Percentiles rank a stretch among this genome's conserved stretches.
These are phyloP conservation scores for Arthrobotrys pseudoclavata DNA, from an alignment of 2,329 filamentous ascomycete species.

Conservation along the genomic window DNA sequence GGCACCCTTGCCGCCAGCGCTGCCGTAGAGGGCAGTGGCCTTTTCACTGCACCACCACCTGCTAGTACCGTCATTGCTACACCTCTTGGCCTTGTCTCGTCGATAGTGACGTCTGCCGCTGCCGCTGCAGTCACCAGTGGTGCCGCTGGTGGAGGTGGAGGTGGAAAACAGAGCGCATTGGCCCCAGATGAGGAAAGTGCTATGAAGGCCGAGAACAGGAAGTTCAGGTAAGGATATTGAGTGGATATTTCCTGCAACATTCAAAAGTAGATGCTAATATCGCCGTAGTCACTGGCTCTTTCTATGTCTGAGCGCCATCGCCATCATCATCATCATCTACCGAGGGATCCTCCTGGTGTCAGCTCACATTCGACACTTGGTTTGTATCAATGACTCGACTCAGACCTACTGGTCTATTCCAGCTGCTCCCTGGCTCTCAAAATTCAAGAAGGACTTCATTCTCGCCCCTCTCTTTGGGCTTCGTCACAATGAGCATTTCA, in stretches of 20 bases:
- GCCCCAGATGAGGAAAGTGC: slow-evolving; percentile 40
- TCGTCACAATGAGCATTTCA: slow-evolving; percentile 81
- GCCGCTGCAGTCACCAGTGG: slow-evolving; percentile 20
- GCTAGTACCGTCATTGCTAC: slow-evolving; percentile 3
- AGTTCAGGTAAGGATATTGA: slow-evolving; percentile 42
- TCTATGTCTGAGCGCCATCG: slow-evolving; percentile 30
- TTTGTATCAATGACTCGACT: slow-evolving; percentile 52
- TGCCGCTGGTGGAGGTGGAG: slow-evolving; percentile 24
- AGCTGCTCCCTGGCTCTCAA: slow-evolving; percentile 38
- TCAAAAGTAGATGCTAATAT: not conserved
- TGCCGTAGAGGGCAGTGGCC: slow-evolving; percentile 19
- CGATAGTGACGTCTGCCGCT: slow-evolving; percentile 31
- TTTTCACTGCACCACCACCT: slow-evolving; percentile 37
- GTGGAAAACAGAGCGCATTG: slow-evolving; percentile 4
- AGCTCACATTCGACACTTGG: slow-evolving; percentile 50
- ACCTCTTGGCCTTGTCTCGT: slow-evolving; percentile 34
- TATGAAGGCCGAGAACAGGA: slow-evolving; percentile 53
- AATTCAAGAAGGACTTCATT: slow-evolving; percentile 75
- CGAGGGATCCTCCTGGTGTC: slow-evolving; percentile 31
- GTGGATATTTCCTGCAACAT: not conserved
- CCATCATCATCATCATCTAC: slow-evolving; percentile 39
- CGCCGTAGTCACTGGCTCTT: slow-evolving; percentile 51
- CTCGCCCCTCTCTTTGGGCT: slow-evolving; percentile 80
- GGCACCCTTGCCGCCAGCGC: slow-evolving; percentile 40
- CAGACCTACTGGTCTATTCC: slow-evolving; percentile 53